A percentile compares a stretch with the other conserved stretches of the same genome.
Conservation (phyloP, 2,329 filamentous ascomycete species). For the Fusarium lyarnte region DNA sequence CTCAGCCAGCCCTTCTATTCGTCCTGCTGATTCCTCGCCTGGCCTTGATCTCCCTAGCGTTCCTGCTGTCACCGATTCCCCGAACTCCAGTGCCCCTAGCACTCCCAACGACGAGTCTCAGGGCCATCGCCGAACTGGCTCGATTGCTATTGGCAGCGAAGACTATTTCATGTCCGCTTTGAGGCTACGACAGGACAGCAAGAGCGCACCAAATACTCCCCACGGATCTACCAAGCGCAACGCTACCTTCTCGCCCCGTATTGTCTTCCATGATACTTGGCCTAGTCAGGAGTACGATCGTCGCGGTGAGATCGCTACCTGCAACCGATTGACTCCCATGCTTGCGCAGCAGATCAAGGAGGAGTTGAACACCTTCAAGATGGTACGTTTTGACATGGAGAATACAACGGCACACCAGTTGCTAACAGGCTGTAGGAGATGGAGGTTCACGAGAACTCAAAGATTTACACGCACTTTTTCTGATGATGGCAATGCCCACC, state of each 20-base stretch:
- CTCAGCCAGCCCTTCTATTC: slow-evolving; percentile 73
- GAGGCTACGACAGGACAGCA: slow-evolving; percentile 77
- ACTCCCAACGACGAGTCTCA: slow-evolving; percentile 83
- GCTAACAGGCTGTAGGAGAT: slow-evolving; percentile 79
- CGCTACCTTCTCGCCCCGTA: slow-evolving; percentile 86
- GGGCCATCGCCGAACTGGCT: slow-evolving; percentile 72
- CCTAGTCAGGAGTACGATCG: slow-evolving; percentile 95
- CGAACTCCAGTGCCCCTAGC: slow-evolving; percentile 85
- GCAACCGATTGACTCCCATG: slow-evolving; percentile 96
- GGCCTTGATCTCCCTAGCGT: slow-evolving; percentile 69
- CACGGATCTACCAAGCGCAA: slow-evolving; percentile 70
- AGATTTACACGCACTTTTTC: slow-evolving; percentile 99
- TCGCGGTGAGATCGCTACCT: slow-evolving; percentile 94
- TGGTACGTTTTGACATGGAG: slow-evolving; percentile 58
- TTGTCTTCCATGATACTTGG: slow-evolving; percentile 97
- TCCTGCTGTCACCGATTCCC: slow-evolving; percentile 76
- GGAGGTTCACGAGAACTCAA: slow-evolving; percentile 99
- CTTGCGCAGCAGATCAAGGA: slow-evolving; percentile 99
- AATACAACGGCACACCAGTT: neutral
- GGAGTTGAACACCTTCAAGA: slow-evolving; percentile 99
- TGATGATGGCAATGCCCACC: slow-evolving; percentile 63
- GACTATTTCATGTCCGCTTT: slow-evolving; percentile 89
- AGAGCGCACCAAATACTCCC: slow-evolving; percentile 83
- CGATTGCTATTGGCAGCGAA: slow-evolving; percentile 79
- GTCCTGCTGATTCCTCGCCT: slow-evolving; percentile 65